These are phyloP conservation scores for Fusarium verrucosum DNA, from an alignment of 2,329 filamentous ascomycete genomes.

Conservation along the genomic window DNA sequence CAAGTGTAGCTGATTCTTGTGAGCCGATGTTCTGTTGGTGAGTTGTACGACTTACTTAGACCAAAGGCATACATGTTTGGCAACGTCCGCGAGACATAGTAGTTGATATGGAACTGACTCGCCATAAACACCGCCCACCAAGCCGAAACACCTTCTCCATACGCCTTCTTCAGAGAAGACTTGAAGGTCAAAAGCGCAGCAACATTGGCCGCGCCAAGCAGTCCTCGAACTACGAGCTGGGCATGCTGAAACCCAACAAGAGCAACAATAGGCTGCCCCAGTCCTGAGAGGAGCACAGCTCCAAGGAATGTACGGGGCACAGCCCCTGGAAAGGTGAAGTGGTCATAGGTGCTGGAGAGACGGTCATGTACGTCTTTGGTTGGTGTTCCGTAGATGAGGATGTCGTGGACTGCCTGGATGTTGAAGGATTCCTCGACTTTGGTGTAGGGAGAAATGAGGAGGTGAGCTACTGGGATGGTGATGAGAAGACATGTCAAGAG, in stretches of 20 bases:
- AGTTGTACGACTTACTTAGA: conserved; percentile 67
- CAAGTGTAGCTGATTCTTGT: conserved; percentile 67
- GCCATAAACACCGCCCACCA: conserved; percentile 85
- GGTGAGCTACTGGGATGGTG: conserved; percentile 73
- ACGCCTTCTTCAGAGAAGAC: conserved; percentile 69
- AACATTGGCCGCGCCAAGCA: conserved; percentile 82
- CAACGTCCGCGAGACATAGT: conserved; percentile 89
- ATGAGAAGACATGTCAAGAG: conserved; percentile 49
- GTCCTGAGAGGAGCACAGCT: conserved; percentile 75
- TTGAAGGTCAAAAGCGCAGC: conserved; percentile 73
- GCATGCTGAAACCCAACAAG: conserved; percentile 65
- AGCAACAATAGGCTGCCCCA: conserved; percentile 73
- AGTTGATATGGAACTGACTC: conserved; percentile 91
- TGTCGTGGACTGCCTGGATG: conserved; percentile 91
- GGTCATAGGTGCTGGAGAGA: conserved; percentile 78
- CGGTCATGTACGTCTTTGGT: conserved; percentile 61
- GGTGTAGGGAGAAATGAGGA: conserved; percentile 82
- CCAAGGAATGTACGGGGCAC: conserved; percentile 93
- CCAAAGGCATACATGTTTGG: conserved; percentile 98
- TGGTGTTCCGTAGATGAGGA: conserved; percentile 82
- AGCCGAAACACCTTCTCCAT: conserved; percentile 72
- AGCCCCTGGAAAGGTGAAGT: conserved; percentile 87
- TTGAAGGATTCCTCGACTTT: conserved; percentile 99
- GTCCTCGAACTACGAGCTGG: conserved; percentile 73
- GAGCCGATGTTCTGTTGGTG: background rate